Evolutionary conservation across 108 stramenopile species (phyloP).

Genomic region (Cyclotella baltica): DNA sequence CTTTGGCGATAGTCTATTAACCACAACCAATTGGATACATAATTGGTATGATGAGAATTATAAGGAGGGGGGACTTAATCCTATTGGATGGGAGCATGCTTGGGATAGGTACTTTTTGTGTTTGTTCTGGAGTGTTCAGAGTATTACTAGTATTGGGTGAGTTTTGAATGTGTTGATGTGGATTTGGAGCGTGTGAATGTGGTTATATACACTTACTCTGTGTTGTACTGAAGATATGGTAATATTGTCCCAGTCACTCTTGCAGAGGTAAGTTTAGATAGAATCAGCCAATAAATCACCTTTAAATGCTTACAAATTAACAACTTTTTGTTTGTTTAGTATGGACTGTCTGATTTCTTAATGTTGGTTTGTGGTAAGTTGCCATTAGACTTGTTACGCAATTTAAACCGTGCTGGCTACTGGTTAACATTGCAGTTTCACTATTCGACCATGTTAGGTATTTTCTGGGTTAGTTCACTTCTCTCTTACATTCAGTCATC

Average conservation of each 20-base stretch:
- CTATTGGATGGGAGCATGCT: constrained; percentile 35
- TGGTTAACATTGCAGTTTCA: too few relatives aligned
- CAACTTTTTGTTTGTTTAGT: not conserved
- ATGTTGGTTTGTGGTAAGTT: constrained; percentile 51
- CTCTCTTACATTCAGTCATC: too few relatives aligned
- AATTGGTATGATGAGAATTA: constrained; percentile 28
- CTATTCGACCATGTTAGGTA: too few relatives aligned
- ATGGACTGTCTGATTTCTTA: constrained; percentile 29
- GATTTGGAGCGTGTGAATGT: not conserved
- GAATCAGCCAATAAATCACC: not conserved
- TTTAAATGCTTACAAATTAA: not conserved
- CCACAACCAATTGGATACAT: constrained; percentile 44
- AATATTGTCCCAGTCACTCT: constrained; percentile 47
- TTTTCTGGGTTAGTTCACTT: too few relatives aligned
- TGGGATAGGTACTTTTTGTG: constrained; percentile 50
- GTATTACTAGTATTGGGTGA: constrained; percentile 51
- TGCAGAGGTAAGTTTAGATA: constrained; percentile 10
- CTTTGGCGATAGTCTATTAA: constrained; percentile 26
- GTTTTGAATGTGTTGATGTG: not conserved
- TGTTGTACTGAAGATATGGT: constrained; percentile 25
- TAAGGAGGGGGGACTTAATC: constrained; percentile 40
- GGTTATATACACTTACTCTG: too few relatives aligned
- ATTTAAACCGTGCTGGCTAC: too few relatives aligned
- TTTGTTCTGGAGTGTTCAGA: constrained; percentile 61
- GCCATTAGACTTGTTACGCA: too few relatives aligned